These are phyloP conservation scores for Sphaerulina musiva DNA, from an alignment of 2,329 filamentous ascomycete genomes.

Conservation along the genomic window DNA sequence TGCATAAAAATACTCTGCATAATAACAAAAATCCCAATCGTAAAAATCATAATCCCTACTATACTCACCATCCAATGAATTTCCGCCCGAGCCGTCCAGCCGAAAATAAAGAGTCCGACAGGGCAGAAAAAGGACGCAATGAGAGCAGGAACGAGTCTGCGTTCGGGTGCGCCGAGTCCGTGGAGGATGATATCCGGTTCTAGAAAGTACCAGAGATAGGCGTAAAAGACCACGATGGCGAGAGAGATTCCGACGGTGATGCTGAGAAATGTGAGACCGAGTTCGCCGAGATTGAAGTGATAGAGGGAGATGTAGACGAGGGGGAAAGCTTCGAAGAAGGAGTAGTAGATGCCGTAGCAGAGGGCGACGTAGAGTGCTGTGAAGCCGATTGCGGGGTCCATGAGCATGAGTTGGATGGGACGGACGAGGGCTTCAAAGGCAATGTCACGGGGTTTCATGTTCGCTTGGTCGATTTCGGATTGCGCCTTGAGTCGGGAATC, in stretches of 20 bases:
- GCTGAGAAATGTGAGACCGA: conserved; percentile 32
- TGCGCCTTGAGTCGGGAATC: conserved; percentile 52
- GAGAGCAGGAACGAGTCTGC: conserved; percentile 27
- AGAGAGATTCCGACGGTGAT: conserved; percentile 31
- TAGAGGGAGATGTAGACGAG: conserved; percentile 39
- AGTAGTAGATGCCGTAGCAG: conserved; percentile 34
- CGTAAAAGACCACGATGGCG: conserved; percentile 23
- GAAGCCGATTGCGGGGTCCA: conserved; percentile 33
- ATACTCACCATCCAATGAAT: conserved; percentile 39
- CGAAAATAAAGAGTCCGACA: conserved; percentile 31
- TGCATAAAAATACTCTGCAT: conserved; percentile 42
- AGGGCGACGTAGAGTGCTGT: conserved; percentile 31
- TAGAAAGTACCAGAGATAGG: conserved; percentile 24
- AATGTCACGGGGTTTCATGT: conserved; percentile 45
- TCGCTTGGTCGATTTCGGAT: conserved; percentile 57
- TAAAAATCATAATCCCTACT: conserved; percentile 40
- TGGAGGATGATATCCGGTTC: conserved; percentile 24
- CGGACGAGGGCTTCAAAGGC: conserved; percentile 51
- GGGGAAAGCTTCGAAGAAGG: conserved; percentile 35
- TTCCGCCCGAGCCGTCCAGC: conserved; percentile 25
- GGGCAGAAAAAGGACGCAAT: conserved; percentile 26
- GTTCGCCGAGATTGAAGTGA: conserved; percentile 35
- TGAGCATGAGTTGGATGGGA: conserved; percentile 29
- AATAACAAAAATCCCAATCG: conserved; percentile 35
- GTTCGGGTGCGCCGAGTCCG: conserved; percentile 26